A percentile compares a stretch with the other conserved stretches of the same genome.
These are phyloP conservation scores for Termitomyces bulborhizus DNA, from an alignment of 768 basidiomycete species.

Conservation along the genomic window DNA sequence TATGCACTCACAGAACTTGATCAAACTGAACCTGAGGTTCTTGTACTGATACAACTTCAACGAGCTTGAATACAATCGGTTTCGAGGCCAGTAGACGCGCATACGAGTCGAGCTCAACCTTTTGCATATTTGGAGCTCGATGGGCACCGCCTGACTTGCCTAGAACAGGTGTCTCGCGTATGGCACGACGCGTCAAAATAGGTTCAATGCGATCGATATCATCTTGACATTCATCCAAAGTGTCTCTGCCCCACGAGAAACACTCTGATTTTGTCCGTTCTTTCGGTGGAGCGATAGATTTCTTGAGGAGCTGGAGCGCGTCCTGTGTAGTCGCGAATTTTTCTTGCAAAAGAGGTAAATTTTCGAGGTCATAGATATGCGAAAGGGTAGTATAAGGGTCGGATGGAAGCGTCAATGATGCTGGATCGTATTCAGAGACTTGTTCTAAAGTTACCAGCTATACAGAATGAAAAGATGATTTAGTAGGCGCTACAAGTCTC, in stretches of 20 bases:
- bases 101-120: slow-evolving; percentile 17
- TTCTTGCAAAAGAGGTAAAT: slow-evolving; percentile 39
- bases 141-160: slow-evolving; percentile 19
- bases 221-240: slow-evolving; percentile 10
- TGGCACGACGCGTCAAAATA: slow-evolving; percentile 39
- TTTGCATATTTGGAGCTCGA: not conserved
- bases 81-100: slow-evolving; percentile 15
- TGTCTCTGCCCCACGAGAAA: slow-evolving; percentile 27
- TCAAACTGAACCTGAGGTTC: slow-evolving; percentile 26
- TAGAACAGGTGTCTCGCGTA: slow-evolving; percentile 38
- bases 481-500: not conserved
- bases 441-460: slow-evolving; percentile 36
- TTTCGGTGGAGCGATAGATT: slow-evolving; percentile 13
- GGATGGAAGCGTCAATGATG: slow-evolving; percentile 42
- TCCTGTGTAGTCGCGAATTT: slow-evolving; percentile 30
- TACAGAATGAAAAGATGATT: not conserved
- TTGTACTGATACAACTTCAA: slow-evolving; percentile 23
- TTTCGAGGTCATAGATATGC: slow-evolving; percentile 24
- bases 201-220: slow-evolving; percentile 34
- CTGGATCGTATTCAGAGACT: slow-evolving; percentile 44
- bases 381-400: slow-evolving; percentile 48
- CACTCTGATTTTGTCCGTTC: slow-evolving; percentile 28
- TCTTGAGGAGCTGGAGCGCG: slow-evolving; percentile 28
- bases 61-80: slow-evolving; percentile 13
- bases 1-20: slow-evolving; percentile 34